Evolutionary conservation across 176 grass and related monocot genomes (phyloP), one percentile per base, ranked within the genome.

Genomic region (Ampelocalamus luodianensis): DNA sequence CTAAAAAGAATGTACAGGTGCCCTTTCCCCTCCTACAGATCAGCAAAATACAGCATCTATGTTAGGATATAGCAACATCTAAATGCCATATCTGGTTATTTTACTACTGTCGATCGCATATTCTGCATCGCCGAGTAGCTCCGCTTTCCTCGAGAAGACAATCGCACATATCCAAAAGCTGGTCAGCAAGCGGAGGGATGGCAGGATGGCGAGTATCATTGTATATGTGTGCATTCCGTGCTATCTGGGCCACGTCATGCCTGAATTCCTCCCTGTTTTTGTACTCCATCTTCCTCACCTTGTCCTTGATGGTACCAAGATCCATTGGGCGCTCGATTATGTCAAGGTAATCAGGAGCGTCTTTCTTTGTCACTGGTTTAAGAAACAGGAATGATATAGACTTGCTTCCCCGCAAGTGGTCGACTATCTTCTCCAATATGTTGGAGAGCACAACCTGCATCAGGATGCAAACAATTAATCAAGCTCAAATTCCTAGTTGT

Each of bases 341-440:
- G 15, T 99, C 91, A 23, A 86, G 43, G 45, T 99, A 99, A 85
- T 99, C 96, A 3, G 96, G 91, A 42, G 96, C 96, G 64, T 91
- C 88, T 88, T 99, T 99, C 85, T 83, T 99, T 8, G 88, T 82
- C 63, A 99, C 96, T 36, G 96, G 96, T 92, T 96, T 99, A 20
- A 90, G 68, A 65, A 99, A 99, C 43, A 99, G 84, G 60, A 82
- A 86, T 24, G 96, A 93, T 62, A 89, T 11, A 15, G 77, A 13
- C 5, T 40, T 81, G 26, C 69, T 46, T 56, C 66, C 77, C 18
- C 85, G 67, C 81, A 99, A 70, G 45, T 60, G 79, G 64, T 90
- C 91, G 10, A 99, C 80, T 87, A 99, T 92, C 65, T 78, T 92
- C 66, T 86, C 96, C 83, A 99, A 70, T 69, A 99, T 84, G 85